phyloP scores from a whole-genome alignment of 345 rosid species.

The Ricinus communis region DNA sequence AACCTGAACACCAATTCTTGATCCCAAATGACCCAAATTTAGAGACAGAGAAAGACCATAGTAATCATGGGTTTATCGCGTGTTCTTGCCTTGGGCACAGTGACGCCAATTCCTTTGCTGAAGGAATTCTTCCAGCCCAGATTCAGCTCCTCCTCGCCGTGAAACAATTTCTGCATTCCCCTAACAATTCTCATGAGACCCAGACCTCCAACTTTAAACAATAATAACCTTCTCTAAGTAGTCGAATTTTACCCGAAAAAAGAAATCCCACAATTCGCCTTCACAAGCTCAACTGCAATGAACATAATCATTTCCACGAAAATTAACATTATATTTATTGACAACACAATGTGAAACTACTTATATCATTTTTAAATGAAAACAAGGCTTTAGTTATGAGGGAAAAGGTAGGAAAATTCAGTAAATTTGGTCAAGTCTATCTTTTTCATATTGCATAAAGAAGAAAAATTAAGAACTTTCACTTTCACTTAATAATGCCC shows the following conservation, averaged over 20 bases:
- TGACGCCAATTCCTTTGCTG: conserved; percentile 74
- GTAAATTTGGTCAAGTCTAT: conserved; percentile 3
- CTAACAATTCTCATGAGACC: conserved; percentile 95
- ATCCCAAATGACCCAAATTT: conserved; percentile 33
- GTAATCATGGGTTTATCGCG: conserved; percentile 63
- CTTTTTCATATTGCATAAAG: background rate
- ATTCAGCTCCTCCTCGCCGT: conserved; percentile 54
- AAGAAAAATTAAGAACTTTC: background rate
- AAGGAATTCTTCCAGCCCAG: conserved; percentile 84
- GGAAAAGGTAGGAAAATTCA: conserved; percentile 18
- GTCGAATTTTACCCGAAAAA: conserved; percentile 49
- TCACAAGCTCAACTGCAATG: conserved; percentile 51
- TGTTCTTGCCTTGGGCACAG: conserved; percentile 82
- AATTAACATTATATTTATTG: conserved; percentile 20
- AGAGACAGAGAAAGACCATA: conserved; percentile 33
- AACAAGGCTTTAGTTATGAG: conserved; percentile 2
- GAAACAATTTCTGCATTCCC: conserved; percentile 96
- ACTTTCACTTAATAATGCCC: conserved; percentile 9
- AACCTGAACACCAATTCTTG: conserved; percentile 13
- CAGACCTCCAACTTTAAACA: conserved; percentile 60
- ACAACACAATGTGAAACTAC: conserved; percentile 11
- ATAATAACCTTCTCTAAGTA: conserved; percentile 59
- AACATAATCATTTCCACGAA: conserved; percentile 36
- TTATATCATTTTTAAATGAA: background rate
- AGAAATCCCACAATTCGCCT: conserved; percentile 40